A percentile compares a stretch with the other conserved stretches of the same genome.
phyloP scores from a whole-genome alignment of 176 grass and related monocot genomes.

The Carex scoparia region DNA sequence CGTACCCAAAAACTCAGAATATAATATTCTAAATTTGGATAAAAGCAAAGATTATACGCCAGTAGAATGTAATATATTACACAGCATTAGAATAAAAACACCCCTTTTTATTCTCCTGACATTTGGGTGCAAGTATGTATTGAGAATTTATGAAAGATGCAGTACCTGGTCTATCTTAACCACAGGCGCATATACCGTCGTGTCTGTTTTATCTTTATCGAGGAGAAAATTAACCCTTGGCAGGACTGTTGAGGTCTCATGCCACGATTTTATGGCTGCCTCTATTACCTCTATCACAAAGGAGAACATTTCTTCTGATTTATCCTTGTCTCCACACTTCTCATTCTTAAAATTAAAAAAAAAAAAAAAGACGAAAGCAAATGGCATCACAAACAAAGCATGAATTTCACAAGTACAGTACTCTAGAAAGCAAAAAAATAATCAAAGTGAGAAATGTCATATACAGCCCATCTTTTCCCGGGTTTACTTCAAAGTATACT shows the following conservation, averaged over 20 bases:
- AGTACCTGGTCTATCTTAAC: constrained; percentile 91
- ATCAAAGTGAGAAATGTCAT: background rate
- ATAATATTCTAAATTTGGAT: background rate
- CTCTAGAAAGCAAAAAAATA: background rate
- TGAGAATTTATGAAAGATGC: background rate
- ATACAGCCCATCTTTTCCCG: background rate
- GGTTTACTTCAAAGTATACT: background rate
- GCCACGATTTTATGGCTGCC: constrained; percentile 69
- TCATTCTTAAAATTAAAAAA: constrained; percentile 34
- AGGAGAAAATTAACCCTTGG: constrained; percentile 80
- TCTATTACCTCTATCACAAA: constrained; percentile 76
- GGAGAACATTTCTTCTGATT: constrained; percentile 36
- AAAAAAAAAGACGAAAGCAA: background rate
- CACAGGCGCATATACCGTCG: constrained; percentile 54
- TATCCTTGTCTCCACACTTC: constrained; percentile 48
- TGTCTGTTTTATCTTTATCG: constrained; percentile 71
- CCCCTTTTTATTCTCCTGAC: background rate
- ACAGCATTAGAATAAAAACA: background rate
- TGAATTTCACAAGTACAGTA: too few relatives aligned
- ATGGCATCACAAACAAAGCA: background rate
- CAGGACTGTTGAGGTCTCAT: constrained; percentile 68
- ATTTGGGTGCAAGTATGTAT: background rate
- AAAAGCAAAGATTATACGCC: background rate
- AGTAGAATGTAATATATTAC: background rate
- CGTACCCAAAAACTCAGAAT: background rate